These are phyloP conservation scores for Teunomyces funiuensis DNA, from an alignment of 805 yeast species.

Conservation along the genomic window DNA sequence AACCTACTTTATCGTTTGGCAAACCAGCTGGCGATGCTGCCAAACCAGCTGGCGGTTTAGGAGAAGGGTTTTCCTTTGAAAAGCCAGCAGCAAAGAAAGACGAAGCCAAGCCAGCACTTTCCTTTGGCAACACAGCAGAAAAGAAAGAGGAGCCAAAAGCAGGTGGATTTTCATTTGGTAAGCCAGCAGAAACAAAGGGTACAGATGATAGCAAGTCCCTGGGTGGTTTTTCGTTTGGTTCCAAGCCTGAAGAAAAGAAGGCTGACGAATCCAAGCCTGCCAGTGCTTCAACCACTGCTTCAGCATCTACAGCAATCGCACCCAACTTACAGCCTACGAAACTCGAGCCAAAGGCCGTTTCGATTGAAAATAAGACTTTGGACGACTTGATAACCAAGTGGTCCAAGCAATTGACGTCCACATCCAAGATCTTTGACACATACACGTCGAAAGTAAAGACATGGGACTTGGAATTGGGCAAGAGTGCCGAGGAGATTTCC, in stretches of 20 bases:
- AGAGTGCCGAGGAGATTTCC: constrained; percentile 82
- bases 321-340: constrained; percentile 49
- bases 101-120: constrained; percentile 10
- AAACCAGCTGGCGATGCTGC: neutral
- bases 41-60: neutral
- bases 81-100: constrained; percentile 13
- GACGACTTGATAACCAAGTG: constrained; percentile 92
- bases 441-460: constrained; percentile 73
- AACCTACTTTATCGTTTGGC: constrained; percentile 16
- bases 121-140: constrained; percentile 7
- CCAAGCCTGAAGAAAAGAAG: constrained; percentile 14
- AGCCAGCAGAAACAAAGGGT: constrained; percentile 21
- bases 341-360: constrained; percentile 65
- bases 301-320: constrained; percentile 19
- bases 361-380: constrained; percentile 85
- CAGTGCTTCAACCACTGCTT: constrained; percentile 23
- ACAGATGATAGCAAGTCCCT: constrained; percentile 20
- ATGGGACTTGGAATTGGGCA: constrained; percentile 85
- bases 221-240: constrained; percentile 23
- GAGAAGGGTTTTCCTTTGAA: constrained; percentile 9
- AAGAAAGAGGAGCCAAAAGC: constrained; percentile 7
- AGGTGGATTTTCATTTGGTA: constrained; percentile 18
- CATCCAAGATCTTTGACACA: constrained; percentile 69
- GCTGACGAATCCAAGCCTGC: no score
- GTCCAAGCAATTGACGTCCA: constrained; percentile 79